Conservation (phyloP, 352 stramenopile species). For the Phytopythium aichiense region DNA sequence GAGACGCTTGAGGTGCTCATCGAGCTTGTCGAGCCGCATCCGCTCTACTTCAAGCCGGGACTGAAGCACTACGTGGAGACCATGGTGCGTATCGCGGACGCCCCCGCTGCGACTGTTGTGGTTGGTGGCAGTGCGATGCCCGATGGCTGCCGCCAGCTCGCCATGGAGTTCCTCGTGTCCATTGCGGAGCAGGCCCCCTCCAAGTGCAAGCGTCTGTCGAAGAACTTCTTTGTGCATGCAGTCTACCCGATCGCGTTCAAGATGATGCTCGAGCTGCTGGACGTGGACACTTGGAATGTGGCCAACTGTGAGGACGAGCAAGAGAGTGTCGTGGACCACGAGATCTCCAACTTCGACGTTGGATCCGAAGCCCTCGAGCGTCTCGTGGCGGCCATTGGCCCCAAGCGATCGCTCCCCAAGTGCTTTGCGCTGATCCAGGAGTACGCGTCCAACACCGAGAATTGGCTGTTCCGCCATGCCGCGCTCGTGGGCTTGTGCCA, state of each 20-base stretch:
- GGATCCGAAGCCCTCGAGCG: slow-evolving; percentile 76
- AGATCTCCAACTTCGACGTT: slow-evolving; percentile 88
- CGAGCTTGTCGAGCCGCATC: slow-evolving; percentile 71
- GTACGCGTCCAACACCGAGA: slow-evolving; percentile 51
- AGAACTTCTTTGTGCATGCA: slow-evolving; percentile 68
- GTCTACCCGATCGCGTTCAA: slow-evolving; percentile 80
- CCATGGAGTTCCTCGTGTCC: slow-evolving; percentile 84
- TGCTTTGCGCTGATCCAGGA: slow-evolving; percentile 78
- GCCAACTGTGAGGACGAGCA: slow-evolving; percentile 65
- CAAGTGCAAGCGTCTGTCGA: slow-evolving; percentile 56
- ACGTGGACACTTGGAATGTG: slow-evolving; percentile 69
- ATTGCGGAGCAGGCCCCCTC: slow-evolving; percentile 65
- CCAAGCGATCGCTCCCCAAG: slow-evolving; percentile 66
- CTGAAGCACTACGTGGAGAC: slow-evolving; percentile 57
- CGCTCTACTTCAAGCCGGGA: slow-evolving; percentile 62
- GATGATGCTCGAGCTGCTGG: slow-evolving; percentile 82
- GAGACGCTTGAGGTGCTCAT: slow-evolving; percentile 81
- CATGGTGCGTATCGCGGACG: slow-evolving; percentile 71
- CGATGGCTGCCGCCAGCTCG: slow-evolving; percentile 70
- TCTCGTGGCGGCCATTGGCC: slow-evolving; percentile 55
- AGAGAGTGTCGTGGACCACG: slow-evolving; percentile 40
- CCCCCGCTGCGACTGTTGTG: slow-evolving; percentile 2
- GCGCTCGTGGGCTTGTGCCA: slow-evolving; percentile 78
- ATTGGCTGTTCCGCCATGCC: slow-evolving; percentile 75
- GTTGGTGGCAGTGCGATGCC: slow-evolving; percentile 21